Evolutionary conservation across 306 rosid genomes (phyloP), one percentile per base, ranked within the genome.

Genomic region (Chamaecrista fasciculata): DNA sequence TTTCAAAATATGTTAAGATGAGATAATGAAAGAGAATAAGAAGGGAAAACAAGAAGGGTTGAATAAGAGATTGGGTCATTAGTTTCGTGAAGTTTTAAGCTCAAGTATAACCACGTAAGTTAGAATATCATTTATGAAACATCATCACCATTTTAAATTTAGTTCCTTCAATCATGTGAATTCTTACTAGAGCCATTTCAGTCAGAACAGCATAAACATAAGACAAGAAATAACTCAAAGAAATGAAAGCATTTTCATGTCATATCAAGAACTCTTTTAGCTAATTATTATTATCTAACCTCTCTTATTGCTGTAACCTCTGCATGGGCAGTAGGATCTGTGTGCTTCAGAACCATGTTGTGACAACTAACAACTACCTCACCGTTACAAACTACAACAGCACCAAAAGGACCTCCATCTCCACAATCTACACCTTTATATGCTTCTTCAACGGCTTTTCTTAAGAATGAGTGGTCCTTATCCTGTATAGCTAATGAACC

Each of bases 371-470:
- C 94, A 52, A 94, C 82, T 53, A 90, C 78, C 79, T 90, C 97
- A 66, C 89, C 90, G 5, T 90, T 84, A 9, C 73, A 75, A 59
- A 88, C 97, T 43, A 94, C 81, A 51, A 90, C 84, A 12, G 94
- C 98, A 37, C 98, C 97, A 74, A 93, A 90, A 44, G 98, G 98
- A 42, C 98, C 97, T 47, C 98, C 98, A 75, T 93, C 83, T 68
- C 91, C 92, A 77, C 78, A 68, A 1, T 88, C 96, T 60, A 93
- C 89, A 52, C 96, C 97, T 76, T 87, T 82, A 52, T 90, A 94
- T 63, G 98, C 98, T 83, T 94, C 98, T 76, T 88, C 95, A 83
- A 94, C 87, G 1, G 98, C 97, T 66, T 81, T 82, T 37, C 86
- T 79, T 67, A 94, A 70, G 81, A 85, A 90, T 42, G 87, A 82